These are phyloP conservation scores for Amylostereum areolatum DNA, from an alignment of 1,284 basidiomycete species.

Conservation along the genomic window DNA sequence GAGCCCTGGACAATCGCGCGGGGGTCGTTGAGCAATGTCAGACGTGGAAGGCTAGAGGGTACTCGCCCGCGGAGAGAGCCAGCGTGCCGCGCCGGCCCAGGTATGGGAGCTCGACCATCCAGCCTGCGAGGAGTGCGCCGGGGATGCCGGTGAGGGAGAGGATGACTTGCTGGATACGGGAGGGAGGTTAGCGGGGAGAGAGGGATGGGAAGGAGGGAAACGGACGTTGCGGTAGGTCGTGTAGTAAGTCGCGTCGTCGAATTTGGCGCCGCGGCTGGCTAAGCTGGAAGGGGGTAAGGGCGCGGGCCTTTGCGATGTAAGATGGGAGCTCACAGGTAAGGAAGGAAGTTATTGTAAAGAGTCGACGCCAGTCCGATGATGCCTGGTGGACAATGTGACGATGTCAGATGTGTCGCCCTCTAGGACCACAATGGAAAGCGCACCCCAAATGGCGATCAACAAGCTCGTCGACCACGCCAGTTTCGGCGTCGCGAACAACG, in stretches of 20 bases:
- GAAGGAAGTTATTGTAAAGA: slow-evolving; percentile 54
- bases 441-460: slow-evolving; percentile 52
- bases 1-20: slow-evolving; percentile 41
- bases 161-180: slow-evolving; percentile 40
- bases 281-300: slow-evolving; percentile 23
- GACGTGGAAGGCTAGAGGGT: slow-evolving; percentile 26
- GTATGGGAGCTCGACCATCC: slow-evolving; percentile 53
- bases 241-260: slow-evolving; percentile 43
- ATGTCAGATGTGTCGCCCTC: too few species aligned
- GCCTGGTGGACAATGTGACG: slow-evolving; percentile 29
- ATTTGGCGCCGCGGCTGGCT: slow-evolving; percentile 39
- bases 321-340: slow-evolving; percentile 34
- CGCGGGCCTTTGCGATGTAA: background rate
- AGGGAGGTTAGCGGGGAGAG: background rate
- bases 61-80: slow-evolving; percentile 45
- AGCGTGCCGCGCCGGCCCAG: slow-evolving; percentile 63
- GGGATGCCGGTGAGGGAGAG: slow-evolving; percentile 62
- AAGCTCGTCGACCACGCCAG: slow-evolving; percentile 54
- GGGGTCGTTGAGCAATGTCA: slow-evolving; percentile 33
- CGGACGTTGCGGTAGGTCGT: slow-evolving; percentile 48
- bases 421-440: background rate
- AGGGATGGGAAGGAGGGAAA: background rate
- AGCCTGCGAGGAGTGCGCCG: slow-evolving; percentile 59
- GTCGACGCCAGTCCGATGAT: slow-evolving; percentile 60
- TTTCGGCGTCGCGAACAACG: slow-evolving; percentile 48